Base-by-base conservation (phyloP, 2,329 filamentous ascomycete genomes). In the Talaromyces sp. region DNA sequence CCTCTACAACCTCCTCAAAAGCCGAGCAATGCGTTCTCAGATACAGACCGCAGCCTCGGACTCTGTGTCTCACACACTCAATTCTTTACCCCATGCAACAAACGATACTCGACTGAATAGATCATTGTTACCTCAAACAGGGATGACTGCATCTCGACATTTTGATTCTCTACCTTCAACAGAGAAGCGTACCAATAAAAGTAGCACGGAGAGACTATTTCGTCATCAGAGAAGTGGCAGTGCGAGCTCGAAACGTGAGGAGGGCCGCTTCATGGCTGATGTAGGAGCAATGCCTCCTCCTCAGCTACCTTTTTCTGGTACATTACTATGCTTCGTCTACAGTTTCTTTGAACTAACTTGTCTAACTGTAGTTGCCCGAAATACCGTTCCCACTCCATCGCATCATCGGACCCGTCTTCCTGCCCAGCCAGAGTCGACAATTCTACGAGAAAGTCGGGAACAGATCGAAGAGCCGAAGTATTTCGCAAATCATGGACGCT, bases 1-100 rank as follows among this genome's bases (percentile, higher is more conserved):
- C 67, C 76, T 85, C 24, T 88, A 88, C 70, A 82, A 85, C 54
- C 72, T 81, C 13, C 75, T 88, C 47, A 88, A 88, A 71, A 79
- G 81, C 33, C 82, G 83, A 65, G 81, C 85, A 11, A 82, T 85
- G 76, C 77, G 79, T 37, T 81, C 82, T 2, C 81, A 84, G 13
- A 82, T 87, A 65, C 82, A 85, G 63, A 77, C 78, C 19, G 85
- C 85, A 7, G 85, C 85, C 22, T 83, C 83, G 2, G 80, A 87
- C 59, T 78, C 82, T 11, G 82, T 81, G 2, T 79, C 82, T 3
- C 76, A 83, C 37, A 76, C 81, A 1, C 68, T 85, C 16, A 76
- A 81, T 48, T 76, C 76, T 5, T 68, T 78, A 33, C 68, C 67
- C 13, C 57, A 67, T 2, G 64, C 72, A 37, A 70, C 64, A 52